phyloP scores from a whole-genome alignment of 495 filamentous ascomycete species.

The Trichoderma erinaceum region DNA sequence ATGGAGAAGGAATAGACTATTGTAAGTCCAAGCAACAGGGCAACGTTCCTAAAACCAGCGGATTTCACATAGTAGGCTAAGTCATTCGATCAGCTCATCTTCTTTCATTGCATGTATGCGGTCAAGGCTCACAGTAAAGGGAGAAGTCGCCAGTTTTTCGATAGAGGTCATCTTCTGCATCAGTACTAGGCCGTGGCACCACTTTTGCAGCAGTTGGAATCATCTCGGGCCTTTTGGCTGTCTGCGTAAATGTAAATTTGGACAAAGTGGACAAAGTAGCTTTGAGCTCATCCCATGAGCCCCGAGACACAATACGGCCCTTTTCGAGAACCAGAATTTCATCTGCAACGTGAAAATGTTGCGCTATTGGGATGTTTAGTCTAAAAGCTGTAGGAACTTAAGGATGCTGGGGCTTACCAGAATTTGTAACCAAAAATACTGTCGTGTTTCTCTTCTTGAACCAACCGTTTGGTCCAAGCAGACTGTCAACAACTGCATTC shows the following conservation, averaged over 20 bases:
- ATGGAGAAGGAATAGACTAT: conserved; percentile 31
- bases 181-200: not conserved
- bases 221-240: not conserved
- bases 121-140: conserved; percentile 23
- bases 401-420: conserved; percentile 20
- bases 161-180: conserved; percentile 12
- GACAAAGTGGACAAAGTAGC: conserved; percentile 16
- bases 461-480: conserved; percentile 37
- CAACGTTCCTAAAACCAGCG: conserved; percentile 42
- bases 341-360: conserved; percentile 22
- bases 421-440: conserved; percentile 36
- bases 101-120: not conserved
- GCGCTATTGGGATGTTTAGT: conserved; percentile 12
- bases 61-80: conserved; percentile 51
- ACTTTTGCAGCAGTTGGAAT: not conserved
- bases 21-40: conserved; percentile 33
- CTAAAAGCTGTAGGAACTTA: not conserved
- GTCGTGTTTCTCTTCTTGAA: conserved; percentile 32
- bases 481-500: conserved; percentile 29
- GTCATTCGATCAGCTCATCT: not conserved
- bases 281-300: conserved; percentile 22
- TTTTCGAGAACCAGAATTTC: conserved; percentile 24
- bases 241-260: conserved; percentile 18
- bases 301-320: conserved; percentile 22
- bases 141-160: conserved; percentile 22